Conservation (phyloP, 2,329 filamentous ascomycete species). For the Trichoderma semiorbis region DNA sequence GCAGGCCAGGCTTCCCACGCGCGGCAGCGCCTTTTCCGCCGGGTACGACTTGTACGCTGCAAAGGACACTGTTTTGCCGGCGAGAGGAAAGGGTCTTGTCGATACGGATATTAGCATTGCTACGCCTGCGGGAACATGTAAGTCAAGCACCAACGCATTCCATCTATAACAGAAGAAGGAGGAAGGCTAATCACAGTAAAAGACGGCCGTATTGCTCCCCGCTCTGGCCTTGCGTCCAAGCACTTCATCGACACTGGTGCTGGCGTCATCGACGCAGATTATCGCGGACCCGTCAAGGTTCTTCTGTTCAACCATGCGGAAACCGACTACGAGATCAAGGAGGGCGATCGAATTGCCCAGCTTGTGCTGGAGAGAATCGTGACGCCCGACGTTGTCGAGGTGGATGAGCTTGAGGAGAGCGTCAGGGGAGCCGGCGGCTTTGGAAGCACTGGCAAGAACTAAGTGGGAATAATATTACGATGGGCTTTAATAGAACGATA, state of each 20-base stretch:
- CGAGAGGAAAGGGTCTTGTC: constrained; percentile 79
- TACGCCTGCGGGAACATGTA: constrained; percentile 86
- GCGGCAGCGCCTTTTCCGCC: constrained; percentile 84
- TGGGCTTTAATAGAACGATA: background rate
- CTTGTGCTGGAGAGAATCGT: constrained; percentile 91
- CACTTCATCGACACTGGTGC: constrained; percentile 95
- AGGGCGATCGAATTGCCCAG: constrained; percentile 90
- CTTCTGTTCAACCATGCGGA: constrained; percentile 92
- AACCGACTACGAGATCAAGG: constrained; percentile 72
- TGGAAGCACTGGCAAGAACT: constrained; percentile 69
- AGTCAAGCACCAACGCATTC: constrained; percentile 29
- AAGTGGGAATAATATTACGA: background rate
- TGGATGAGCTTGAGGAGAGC: constrained; percentile 83
- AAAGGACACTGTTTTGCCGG: constrained; percentile 70
- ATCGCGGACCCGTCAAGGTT: constrained; percentile 90
- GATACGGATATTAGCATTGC: constrained; percentile 90
- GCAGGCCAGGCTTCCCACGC: constrained; percentile 76
- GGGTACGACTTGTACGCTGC: constrained; percentile 92
- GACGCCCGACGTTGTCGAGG: constrained; percentile 88
- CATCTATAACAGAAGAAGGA: background rate
- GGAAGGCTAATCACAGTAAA: background rate
- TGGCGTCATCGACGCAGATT: constrained; percentile 96
- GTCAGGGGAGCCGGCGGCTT: constrained; percentile 88
- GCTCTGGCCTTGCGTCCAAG: constrained; percentile 87
- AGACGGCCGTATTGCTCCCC: constrained; percentile 88